Base-by-base conservation (phyloP, 805 yeast species). In the Candida coquimbonensis region DNA sequence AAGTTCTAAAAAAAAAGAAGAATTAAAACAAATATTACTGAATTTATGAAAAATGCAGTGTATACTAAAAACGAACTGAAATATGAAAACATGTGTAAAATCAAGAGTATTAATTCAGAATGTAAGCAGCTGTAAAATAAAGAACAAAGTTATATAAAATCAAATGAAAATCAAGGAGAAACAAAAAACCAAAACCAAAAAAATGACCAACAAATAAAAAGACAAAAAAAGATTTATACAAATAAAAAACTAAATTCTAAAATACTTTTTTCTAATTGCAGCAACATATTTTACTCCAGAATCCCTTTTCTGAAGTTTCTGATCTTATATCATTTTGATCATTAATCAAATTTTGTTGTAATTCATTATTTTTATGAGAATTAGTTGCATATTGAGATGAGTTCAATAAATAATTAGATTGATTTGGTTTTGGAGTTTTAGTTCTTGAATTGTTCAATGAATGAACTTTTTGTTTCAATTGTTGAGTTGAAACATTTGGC, bases 391-490 rank as follows among this genome's bases (percentile, higher is more conserved):
- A 58, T 42, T 56, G 62, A 1, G 61, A 53, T 2, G 61, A 56
- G 48, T 56, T 57, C 26, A 59, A 34, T 36, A 59, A 37, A 41
- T 59, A 59, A 42, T 55, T 55, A 4, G 48, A 45, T 41, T 54
- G 58, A 33, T 49, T 44, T 43, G 49, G 36, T 46, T 54, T 59
- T 44, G 62, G 62, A 24, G 53, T 55, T 46, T 56, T 59, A 3
- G 57, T 32, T 49, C 61, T 54, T 17, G 63, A 57, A 36, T 57
- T 54, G 46, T 56, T 59, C 35, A 59, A 36, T 3, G 61, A 57
- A 16, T 59, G 61, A 7, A 58, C 62, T 36, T 56, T 56, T 48
- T 56, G 60, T 38, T 58, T 58, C 38, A 56, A 42, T 37, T 49
- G 50, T 41, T 45, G 60, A 52, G 41, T 31, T 36, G 49, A 40